Percentiles rank a stretch among this genome's conserved stretches.
These are phyloP conservation scores for Nyssa sinensis DNA, from an alignment of 148 eudicot genomes.

Conservation along the genomic window DNA sequence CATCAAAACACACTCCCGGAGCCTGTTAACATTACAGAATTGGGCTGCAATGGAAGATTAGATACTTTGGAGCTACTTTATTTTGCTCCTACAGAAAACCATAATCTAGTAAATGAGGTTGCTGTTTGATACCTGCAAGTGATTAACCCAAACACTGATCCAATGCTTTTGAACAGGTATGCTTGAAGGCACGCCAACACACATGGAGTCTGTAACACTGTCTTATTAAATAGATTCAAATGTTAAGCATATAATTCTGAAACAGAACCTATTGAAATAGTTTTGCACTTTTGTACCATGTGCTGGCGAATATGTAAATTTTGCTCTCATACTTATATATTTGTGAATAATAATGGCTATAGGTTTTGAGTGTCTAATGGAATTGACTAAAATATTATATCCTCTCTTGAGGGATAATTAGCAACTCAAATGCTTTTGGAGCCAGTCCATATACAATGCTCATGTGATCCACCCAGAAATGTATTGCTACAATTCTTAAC, in stretches of 20 bases:
- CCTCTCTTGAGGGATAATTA: not conserved
- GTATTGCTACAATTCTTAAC: too few species aligned
- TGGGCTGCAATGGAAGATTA: not conserved
- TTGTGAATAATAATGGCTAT: constrained; percentile 11
- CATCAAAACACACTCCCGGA: not conserved
- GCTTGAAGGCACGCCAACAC: not conserved
- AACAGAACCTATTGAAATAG: not conserved
- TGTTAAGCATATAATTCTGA: not conserved
- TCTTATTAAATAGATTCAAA: not conserved
- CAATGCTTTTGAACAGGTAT: not conserved
- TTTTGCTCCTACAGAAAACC: not conserved
- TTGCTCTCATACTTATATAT: not conserved
- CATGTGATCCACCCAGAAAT: too few species aligned
- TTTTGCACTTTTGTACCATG: not conserved
- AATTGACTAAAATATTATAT: too few species aligned
- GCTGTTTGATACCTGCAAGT: not conserved
- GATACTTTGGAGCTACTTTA: not conserved
- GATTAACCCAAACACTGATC: not conserved
- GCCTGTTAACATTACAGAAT: not conserved
- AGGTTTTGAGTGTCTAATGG: constrained; percentile 8
- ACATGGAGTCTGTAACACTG: not conserved
- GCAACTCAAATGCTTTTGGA: too few species aligned
- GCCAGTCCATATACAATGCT: too few species aligned
- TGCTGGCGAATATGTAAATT: constrained; percentile 7
- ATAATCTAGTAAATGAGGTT: constrained; percentile 11